phyloP scores from a whole-genome alignment of 768 basidiomycete species.

The Phylloporus sp. region DNA sequence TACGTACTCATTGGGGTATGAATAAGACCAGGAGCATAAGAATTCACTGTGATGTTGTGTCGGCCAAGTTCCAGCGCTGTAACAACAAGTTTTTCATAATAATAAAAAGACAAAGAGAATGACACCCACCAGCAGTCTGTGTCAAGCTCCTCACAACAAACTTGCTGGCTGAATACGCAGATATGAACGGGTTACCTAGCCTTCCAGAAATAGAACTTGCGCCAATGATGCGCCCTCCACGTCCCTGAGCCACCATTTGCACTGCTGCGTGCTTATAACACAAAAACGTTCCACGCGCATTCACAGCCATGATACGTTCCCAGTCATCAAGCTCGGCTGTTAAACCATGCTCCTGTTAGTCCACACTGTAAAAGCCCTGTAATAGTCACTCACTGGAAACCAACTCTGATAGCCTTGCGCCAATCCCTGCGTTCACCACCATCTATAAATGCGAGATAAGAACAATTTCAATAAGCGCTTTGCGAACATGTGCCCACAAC shows the following conservation, averaged over 20 bases:
- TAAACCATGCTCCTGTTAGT: background rate
- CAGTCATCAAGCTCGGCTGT: conserved; percentile 29
- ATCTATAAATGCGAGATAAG: conserved; percentile 11
- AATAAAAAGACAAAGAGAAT: background rate
- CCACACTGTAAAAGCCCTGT: background rate
- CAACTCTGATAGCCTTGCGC: background rate
- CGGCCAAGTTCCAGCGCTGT: conserved; percentile 30
- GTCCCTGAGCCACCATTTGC: conserved; percentile 54
- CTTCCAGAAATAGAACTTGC: conserved; percentile 18
- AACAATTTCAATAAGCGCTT: background rate
- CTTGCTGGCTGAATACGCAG: conserved; percentile 36
- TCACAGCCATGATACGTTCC: conserved; percentile 45
- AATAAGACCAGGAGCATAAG: conserved; percentile 37
- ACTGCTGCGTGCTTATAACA: conserved; percentile 63
- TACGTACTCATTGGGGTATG: conserved; percentile 30
- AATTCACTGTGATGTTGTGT: conserved; percentile 38
- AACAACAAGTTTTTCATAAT: background rate
- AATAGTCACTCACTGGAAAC: conserved; percentile 3
- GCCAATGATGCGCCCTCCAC: conserved; percentile 55
- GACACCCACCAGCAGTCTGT: conserved; percentile 33
- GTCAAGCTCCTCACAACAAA: conserved; percentile 41
- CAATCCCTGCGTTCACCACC: conserved; percentile 26
- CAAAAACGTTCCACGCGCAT: conserved; percentile 54
- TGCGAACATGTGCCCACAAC: conserved; percentile 34
- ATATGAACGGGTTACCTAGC: background rate